Conservation (phyloP, 768 basidiomycete genomes). For the Lepiota venenata region DNA sequence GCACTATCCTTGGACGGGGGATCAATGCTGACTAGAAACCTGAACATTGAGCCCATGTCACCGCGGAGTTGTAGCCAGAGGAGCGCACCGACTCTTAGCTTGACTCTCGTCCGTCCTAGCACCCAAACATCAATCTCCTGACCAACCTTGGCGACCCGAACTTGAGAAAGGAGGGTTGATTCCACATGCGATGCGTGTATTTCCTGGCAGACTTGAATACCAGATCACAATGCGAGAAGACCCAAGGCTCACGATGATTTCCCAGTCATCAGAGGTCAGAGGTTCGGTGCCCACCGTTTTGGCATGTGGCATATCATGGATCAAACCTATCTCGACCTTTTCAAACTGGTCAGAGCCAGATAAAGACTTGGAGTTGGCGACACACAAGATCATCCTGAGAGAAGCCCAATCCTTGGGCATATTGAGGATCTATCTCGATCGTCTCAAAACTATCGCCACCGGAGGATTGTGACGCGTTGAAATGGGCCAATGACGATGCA, state of each 20-base stretch:
- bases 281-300: conserved; percentile 84
- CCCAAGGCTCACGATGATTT: conserved; percentile 72
- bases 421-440: conserved; percentile 94
- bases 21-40: conserved; percentile 53
- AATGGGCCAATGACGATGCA: conserved; percentile 67
- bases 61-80: neutral
- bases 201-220: conserved; percentile 51
- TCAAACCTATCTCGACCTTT: conserved; percentile 87
- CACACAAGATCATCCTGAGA: conserved; percentile 71
- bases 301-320: conserved; percentile 80
- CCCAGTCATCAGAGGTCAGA: conserved; percentile 92
- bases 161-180: conserved; percentile 86
- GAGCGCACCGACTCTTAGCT: conserved; percentile 78
- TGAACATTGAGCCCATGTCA: neutral
- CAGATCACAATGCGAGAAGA: neutral
- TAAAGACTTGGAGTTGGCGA: conserved; percentile 7
- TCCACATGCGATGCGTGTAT: conserved; percentile 93
- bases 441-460: conserved; percentile 67
- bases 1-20: conserved; percentile 57
- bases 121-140: conserved; percentile 96
- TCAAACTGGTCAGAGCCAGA: conserved; percentile 7
- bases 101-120: conserved; percentile 76
- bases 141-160: conserved; percentile 79
- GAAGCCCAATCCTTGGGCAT: conserved; percentile 75
- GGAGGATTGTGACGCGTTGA: conserved; percentile 41